Evolutionary conservation across 176 grass and related monocot species (phyloP), one percentile per base, ranked within the genome.

Genomic region (Panicum miliaceum): DNA sequence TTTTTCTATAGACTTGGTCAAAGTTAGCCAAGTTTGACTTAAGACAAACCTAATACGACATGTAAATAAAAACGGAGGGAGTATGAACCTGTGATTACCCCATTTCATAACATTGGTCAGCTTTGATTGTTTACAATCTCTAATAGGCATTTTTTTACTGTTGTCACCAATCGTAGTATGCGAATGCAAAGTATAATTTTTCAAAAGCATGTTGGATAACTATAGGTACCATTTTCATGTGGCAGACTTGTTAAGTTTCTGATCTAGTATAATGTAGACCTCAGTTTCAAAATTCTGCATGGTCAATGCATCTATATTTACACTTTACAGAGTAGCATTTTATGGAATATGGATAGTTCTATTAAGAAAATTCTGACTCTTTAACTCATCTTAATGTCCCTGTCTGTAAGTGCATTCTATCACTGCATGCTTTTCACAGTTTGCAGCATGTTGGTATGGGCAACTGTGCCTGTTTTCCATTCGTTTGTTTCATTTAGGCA

Each of bases 181-280:
- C 38, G 57, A 43, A 11, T 54, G 14, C n/a, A 15, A 32, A 35
- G 8, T 88, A 56, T 42, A 64, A 40, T 84, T 42, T 45, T 78
- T 62, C 0, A 13, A 45, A 78, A 43, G 34, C 32, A 77, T 82
- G 18, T 13, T 69, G 12, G 38, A 69, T 71, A 13, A 46, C 25
- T 67, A 40, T 8, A 42, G 19, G 1, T 58, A n/a, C 7, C 37
- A 74, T 68, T 82, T 76, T 68, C 50, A 13, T 59, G 37, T 75
- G 26, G 11, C 23, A 34, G 34, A 42, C 35, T 32, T 3, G 3
- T 16, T 64, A 79, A 61, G 37, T 53, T 69, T 22, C 59, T 37
- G 8, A 78, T 64, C 11, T 70, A 71, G 16, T 40, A 20, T 45
- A 73, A 37, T 66, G 41, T 47, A 47, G 25, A 16, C 11, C 10